Conservation (phyloP, 345 rosid species). For the Alliaria petiolata region DNA sequence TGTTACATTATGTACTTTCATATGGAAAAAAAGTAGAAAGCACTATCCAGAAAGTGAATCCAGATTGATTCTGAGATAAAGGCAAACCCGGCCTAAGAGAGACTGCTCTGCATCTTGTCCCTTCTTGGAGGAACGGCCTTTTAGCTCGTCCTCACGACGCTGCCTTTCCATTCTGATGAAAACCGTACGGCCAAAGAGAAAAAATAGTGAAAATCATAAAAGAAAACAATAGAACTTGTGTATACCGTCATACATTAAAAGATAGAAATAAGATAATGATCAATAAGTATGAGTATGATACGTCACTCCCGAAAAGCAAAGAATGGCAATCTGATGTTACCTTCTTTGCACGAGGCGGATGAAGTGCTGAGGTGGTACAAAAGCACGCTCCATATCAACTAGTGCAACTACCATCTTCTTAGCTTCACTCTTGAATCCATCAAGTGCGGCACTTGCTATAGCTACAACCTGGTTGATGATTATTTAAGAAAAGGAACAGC, state of each 20-base stretch:
- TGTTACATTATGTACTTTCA: neutral
- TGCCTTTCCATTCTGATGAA: slow-evolving; percentile 88
- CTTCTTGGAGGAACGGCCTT: slow-evolving; percentile 76
- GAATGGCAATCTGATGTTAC: slow-evolving; percentile 34
- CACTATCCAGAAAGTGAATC: neutral
- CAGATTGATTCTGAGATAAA: slow-evolving; percentile 7
- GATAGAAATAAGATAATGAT: neutral
- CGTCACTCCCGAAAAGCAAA: neutral
- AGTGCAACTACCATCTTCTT: slow-evolving; percentile 77
- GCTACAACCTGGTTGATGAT: slow-evolving; percentile 50
- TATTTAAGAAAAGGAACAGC: neutral
- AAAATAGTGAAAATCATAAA: neutral
- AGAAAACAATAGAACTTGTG: neutral
- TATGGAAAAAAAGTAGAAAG: neutral
- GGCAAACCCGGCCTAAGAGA: slow-evolving; percentile 62
- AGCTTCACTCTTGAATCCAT: slow-evolving; percentile 72
- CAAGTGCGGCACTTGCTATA: slow-evolving; percentile 71
- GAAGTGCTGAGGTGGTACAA: slow-evolving; percentile 86
- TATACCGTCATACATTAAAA: neutral
- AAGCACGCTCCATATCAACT: slow-evolving; percentile 84
- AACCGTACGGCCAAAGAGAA: neutral
- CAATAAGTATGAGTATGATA: neutral
- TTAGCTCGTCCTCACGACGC: slow-evolving; percentile 91
- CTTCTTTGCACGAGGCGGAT: slow-evolving; percentile 78
- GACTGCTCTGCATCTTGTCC: slow-evolving; percentile 79